Percentiles rank a stretch among this genome's conserved stretches.
phyloP scores from a whole-genome alignment of 345 rosid genomes.

The Melastoma malabathricum region DNA sequence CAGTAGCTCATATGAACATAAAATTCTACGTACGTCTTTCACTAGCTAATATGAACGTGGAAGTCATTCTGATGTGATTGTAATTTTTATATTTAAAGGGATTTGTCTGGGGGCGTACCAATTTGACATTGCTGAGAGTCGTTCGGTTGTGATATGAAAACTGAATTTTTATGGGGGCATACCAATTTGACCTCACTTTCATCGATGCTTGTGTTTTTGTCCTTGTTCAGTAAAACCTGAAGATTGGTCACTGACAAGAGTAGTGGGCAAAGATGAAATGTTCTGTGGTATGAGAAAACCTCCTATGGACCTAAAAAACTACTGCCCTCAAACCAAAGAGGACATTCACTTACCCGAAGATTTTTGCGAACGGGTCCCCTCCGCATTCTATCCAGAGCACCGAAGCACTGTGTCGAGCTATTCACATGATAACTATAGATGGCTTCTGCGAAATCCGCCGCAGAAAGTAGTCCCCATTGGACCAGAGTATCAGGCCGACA shows the following conservation, averaged over 20 bases:
- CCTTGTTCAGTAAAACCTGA: background rate
- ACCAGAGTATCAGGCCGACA: constrained; percentile 41
- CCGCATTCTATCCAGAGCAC: constrained; percentile 23
- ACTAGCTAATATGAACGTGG: no score
- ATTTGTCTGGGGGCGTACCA: no score
- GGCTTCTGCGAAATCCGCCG: constrained; percentile 15
- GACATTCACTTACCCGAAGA: constrained; percentile 12
- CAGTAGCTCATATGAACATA: no score
- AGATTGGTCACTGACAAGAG: constrained; percentile 12
- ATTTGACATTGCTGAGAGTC: no score
- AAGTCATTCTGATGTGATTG: no score
- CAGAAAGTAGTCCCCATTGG: constrained; percentile 37
- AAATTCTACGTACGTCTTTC: no score
- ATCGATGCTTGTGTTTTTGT: background rate
- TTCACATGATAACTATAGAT: constrained; percentile 23
- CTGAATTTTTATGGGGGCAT: no score
- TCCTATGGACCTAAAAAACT: constrained; percentile 20
- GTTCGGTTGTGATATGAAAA: no score
- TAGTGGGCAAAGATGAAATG: constrained; percentile 2
- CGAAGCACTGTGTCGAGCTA: constrained; percentile 14
- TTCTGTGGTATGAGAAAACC: constrained; percentile 1
- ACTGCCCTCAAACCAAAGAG: constrained; percentile 16
- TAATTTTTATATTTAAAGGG: no score
- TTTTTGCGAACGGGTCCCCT: constrained; percentile 19
- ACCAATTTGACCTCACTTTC: no score